A percentile compares a stretch with the other conserved stretches of the same genome.
Conservation (phyloP, 768 basidiomycete genomes). For the Phanerodontia chrysosporium region DNA sequence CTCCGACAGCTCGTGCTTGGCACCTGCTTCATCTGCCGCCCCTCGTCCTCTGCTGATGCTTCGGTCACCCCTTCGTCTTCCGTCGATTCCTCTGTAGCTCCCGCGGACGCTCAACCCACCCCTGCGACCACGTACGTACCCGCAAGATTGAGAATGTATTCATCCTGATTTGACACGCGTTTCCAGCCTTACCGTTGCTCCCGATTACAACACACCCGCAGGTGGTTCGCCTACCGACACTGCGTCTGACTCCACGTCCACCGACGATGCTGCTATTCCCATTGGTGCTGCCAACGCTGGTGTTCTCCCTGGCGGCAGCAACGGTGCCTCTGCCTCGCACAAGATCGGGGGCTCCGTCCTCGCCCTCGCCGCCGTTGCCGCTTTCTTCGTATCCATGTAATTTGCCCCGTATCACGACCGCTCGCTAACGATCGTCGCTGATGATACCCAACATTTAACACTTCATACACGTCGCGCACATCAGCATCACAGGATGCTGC, state of each 20-base stretch:
- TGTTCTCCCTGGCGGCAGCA: constrained; percentile 14
- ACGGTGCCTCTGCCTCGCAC: constrained; percentile 21
- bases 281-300: constrained; percentile 35
- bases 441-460: background rate
- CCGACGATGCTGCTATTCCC: constrained; percentile 16
- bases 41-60: constrained; percentile 8
- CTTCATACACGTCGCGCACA: background rate
- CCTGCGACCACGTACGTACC: constrained; percentile 17
- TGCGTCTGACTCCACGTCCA: constrained; percentile 6
- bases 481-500: background rate
- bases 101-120: constrained; percentile 2
- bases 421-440: background rate
- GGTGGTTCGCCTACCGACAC: background rate
- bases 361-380: constrained; percentile 9
- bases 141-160: constrained; percentile 4
- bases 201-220: background rate
- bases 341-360: constrained; percentile 15
- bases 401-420: background rate
- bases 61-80: constrained; percentile 1
- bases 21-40: constrained; percentile 9
- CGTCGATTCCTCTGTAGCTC: constrained; percentile 5
- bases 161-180: background rate
- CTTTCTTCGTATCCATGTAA: constrained; percentile 8
- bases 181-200: background rate
- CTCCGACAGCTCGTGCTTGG: constrained; percentile 35